Conservation (phyloP, 495 filamentous ascomycete species). For the Friedmanniomyces endolithicus region DNA sequence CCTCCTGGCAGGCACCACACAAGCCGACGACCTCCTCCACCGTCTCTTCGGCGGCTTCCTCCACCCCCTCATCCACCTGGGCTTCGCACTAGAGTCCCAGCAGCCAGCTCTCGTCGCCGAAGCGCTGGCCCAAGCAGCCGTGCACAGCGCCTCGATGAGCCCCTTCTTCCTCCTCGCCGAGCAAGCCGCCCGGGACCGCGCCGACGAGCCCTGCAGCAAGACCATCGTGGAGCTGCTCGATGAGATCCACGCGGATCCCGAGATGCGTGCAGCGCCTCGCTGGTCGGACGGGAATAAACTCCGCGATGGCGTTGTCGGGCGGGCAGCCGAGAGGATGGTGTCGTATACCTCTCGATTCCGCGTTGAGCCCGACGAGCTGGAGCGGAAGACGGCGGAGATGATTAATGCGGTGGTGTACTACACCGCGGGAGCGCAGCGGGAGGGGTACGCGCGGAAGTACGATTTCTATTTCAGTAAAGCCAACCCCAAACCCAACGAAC, state of each 20-base stretch:
- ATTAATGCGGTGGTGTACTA: slow-evolving; percentile 53
- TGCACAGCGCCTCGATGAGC: slow-evolving; percentile 43
- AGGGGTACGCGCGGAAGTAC: slow-evolving; percentile 51
- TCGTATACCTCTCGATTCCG: slow-evolving; percentile 45
- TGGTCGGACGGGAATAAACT: slow-evolving; percentile 50
- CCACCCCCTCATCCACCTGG: slow-evolving; percentile 75
- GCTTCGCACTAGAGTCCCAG: slow-evolving; percentile 67
- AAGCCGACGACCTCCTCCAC: slow-evolving; percentile 48
- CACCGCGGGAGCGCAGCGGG: slow-evolving; percentile 48
- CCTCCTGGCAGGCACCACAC: slow-evolving; percentile 49
- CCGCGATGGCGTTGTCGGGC: slow-evolving; percentile 49
- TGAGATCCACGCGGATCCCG: slow-evolving; percentile 43
- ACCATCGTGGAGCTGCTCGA: slow-evolving; percentile 46
- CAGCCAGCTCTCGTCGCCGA: slow-evolving; percentile 74
- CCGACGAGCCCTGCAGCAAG: slow-evolving; percentile 30
- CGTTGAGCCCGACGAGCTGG: slow-evolving; percentile 48
- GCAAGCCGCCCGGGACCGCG: slow-evolving; percentile 31
- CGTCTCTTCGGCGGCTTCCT: slow-evolving; percentile 53
- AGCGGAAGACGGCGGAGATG: slow-evolving; percentile 65
- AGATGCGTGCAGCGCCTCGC: slow-evolving; percentile 38
- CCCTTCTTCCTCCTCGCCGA: slow-evolving; percentile 44
- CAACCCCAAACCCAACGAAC: not conserved
- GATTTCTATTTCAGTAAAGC: slow-evolving; percentile 60
- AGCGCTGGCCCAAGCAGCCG: slow-evolving; percentile 61
- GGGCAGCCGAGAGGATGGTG: slow-evolving; percentile 52